These are phyloP conservation scores for Castanea crenata DNA, from an alignment of 306 rosid species.

Conservation along the genomic window DNA sequence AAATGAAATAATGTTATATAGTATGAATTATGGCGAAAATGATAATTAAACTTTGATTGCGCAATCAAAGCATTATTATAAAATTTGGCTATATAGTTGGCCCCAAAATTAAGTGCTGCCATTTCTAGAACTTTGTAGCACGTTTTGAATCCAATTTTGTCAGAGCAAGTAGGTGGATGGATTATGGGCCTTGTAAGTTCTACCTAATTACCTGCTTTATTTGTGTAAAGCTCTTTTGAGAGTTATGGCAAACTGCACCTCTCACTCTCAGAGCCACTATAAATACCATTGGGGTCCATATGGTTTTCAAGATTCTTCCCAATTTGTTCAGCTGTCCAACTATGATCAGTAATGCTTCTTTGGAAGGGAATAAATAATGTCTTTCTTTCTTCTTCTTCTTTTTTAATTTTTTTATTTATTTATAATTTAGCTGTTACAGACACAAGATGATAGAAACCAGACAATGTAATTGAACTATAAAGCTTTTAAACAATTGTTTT, in stretches of 20 bases:
- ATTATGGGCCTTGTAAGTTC: not conserved
- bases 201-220: not conserved
- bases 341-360: not conserved
- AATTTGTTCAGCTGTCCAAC: not conserved
- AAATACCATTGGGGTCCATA: not conserved
- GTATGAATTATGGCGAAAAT: not conserved
- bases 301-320: not conserved
- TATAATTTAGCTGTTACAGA: no score
- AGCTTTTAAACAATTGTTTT: no score
- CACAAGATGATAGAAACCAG: no score
- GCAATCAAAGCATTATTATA: not conserved
- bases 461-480: no score
- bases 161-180: no score
- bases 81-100: not conserved
- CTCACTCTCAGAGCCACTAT: not conserved
- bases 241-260: not conserved
- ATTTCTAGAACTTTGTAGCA: not conserved
- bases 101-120: not conserved
- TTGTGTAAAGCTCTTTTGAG: not conserved
- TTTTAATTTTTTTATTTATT: no score
- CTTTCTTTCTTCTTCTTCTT: not conserved
- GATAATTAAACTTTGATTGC: not conserved
- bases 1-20: no score
- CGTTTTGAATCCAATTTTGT: not conserved
- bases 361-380: not conserved